Conservation (phyloP, 2,329 filamentous ascomycete genomes). For the Fusarium odoratissimum region DNA sequence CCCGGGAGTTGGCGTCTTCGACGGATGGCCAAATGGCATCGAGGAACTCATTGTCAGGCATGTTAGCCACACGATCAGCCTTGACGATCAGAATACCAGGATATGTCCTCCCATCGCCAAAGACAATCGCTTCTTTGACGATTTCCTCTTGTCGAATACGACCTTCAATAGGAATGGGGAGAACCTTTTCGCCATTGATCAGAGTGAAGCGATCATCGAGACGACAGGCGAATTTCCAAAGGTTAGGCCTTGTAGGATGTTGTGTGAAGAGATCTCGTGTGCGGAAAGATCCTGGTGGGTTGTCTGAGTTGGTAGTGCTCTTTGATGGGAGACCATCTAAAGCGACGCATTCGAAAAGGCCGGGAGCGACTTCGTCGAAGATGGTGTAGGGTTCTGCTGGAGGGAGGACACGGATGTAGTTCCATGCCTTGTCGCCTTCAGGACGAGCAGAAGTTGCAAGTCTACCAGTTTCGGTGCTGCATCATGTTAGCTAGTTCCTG, state of each 20-base stretch:
- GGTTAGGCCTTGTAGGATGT: constrained; percentile 54
- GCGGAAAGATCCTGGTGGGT: constrained; percentile 58
- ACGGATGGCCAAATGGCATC: constrained; percentile 62
- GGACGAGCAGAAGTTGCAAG: constrained; percentile 45
- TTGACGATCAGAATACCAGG: constrained; percentile 67
- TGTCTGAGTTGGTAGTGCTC: constrained; percentile 49
- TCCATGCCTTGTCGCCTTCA: constrained; percentile 45
- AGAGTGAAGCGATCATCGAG: constrained; percentile 59
- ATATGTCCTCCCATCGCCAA: constrained; percentile 64
- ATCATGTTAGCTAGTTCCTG: neutral
- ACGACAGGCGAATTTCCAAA: constrained; percentile 60
- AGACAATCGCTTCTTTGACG: constrained; percentile 67
- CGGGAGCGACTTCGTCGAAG: constrained; percentile 46
- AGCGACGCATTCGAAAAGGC: constrained; percentile 53
- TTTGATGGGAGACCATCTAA: constrained; percentile 54
- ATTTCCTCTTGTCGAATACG: constrained; percentile 62
- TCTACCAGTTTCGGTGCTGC: constrained; percentile 44
- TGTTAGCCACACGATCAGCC: constrained; percentile 54
- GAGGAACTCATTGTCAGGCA: constrained; percentile 59
- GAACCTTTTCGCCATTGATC: constrained; percentile 61
- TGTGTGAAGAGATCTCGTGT: constrained; percentile 58
- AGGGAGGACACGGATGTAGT: constrained; percentile 49
- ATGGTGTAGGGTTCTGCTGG: constrained; percentile 38
- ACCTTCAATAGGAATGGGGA: constrained; percentile 62
- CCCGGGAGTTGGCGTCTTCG: constrained; percentile 60